Conservation (phyloP, 2,329 filamentous ascomycete genomes). For the Fusarium xylarioides region DNA sequence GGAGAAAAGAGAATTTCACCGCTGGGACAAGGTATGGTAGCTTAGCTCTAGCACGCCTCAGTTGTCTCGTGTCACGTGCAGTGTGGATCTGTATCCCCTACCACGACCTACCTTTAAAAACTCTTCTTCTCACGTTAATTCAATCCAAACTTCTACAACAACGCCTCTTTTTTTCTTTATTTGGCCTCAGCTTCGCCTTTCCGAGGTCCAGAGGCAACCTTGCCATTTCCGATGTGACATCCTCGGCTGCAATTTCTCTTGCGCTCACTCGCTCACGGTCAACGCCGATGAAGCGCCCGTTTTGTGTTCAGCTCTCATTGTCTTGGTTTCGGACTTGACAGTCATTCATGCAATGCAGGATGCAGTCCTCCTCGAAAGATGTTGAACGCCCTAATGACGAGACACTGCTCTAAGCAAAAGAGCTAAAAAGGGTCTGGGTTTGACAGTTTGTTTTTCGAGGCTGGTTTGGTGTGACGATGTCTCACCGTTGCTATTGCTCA, state of each 20-base stretch:
- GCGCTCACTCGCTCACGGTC: background rate
- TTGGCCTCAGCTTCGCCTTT: slow-evolving; percentile 1
- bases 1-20: slow-evolving; percentile 35
- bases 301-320: background rate
- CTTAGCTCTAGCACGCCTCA: background rate
- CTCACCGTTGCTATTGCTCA: slow-evolving; percentile 18
- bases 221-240: slow-evolving; percentile 7
- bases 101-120: slow-evolving; percentile 9
- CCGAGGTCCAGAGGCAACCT: slow-evolving; percentile 13
- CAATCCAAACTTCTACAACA: slow-evolving; percentile 7
- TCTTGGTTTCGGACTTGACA: slow-evolving; percentile 19
- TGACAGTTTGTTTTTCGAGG: slow-evolving; percentile 5
- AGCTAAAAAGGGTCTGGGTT: background rate
- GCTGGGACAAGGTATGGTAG: background rate
- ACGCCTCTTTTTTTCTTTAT: background rate
- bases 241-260: background rate
- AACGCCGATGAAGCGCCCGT: slow-evolving; percentile 13
- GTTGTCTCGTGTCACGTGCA: slow-evolving; percentile 41
- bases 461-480: slow-evolving; percentile 15
- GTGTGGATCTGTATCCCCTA: slow-evolving; percentile 8
- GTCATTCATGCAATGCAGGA: slow-evolving; percentile 10
- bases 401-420: background rate
- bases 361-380: slow-evolving; percentile 9
- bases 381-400: slow-evolving; percentile 19
- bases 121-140: slow-evolving; percentile 5